phyloP scores from a whole-genome alignment of 257 asterid species.

The Salvia hispanica region DNA sequence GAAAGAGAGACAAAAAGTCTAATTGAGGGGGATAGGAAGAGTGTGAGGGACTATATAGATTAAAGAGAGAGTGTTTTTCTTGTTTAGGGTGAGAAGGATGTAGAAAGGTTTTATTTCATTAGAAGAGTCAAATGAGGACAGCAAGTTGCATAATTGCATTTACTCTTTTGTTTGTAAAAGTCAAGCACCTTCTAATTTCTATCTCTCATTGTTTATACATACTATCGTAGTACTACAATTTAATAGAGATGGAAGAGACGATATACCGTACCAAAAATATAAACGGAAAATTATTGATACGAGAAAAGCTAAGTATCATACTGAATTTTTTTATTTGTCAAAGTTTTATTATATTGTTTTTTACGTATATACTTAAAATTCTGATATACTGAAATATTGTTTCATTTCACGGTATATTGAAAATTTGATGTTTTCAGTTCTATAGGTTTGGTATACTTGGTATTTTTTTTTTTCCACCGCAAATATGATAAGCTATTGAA shows the following conservation, averaged over 20 bases:
- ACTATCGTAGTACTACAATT: background rate
- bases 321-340: too few species aligned
- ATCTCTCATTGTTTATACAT: background rate
- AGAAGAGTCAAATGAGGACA: conserved; percentile 65
- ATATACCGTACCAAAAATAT: too few species aligned
- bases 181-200: conserved; percentile 36
- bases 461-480: too few species aligned
- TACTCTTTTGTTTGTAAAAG: conserved; percentile 58
- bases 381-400: too few species aligned
- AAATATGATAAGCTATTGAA: background rate
- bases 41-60: conserved; percentile 36
- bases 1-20: conserved; percentile 46
- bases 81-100: conserved; percentile 35
- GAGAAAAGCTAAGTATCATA: too few species aligned
- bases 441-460: too few species aligned
- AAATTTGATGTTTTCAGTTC: too few species aligned
- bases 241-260: too few species aligned
- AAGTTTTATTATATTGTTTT: too few species aligned
- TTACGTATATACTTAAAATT: too few species aligned
- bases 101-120: conserved; percentile 33
- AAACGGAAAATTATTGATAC: too few species aligned
- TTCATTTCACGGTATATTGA: too few species aligned
- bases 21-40: conserved; percentile 41
- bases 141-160: conserved; percentile 66
- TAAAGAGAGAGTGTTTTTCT: conserved; percentile 15